phyloP scores from a whole-genome alignment of 2,329 filamentous ascomycete species.

The Aureobasidium sp. region DNA sequence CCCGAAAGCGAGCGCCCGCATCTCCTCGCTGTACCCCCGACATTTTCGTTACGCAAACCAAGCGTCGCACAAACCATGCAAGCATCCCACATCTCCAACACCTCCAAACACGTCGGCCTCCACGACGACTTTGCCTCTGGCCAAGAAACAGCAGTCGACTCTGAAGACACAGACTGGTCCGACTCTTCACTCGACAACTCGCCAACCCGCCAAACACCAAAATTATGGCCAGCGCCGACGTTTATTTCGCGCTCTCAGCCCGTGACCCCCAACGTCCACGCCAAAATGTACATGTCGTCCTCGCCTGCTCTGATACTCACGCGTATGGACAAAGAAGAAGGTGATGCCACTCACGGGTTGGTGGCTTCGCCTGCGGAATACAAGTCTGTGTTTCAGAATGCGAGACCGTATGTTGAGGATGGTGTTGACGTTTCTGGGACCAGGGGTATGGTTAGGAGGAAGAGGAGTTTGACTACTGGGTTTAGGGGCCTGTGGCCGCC shows the following conservation, averaged over 20 bases:
- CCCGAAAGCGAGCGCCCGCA: neutral
- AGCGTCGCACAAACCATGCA: neutral
- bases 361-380: constrained; percentile 36
- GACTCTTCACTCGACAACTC: constrained; percentile 23
- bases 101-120: neutral
- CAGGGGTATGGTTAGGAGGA: constrained; percentile 22
- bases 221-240: constrained; percentile 20
- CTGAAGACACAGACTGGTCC: constrained; percentile 27
- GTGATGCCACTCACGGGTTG: neutral
- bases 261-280: constrained; percentile 20
- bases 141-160: constrained; percentile 19
- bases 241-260: constrained; percentile 29
- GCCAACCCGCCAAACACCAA: constrained; percentile 22
- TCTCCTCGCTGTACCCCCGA: neutral
- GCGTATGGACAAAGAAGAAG: neutral
- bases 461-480: constrained; percentile 26
- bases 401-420: constrained; percentile 5
- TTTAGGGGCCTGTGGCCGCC: constrained; percentile 23
- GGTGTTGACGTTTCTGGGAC: constrained; percentile 21
- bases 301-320: constrained; percentile 14
- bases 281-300: constrained; percentile 14
- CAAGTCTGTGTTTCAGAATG: constrained; percentile 35
- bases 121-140: constrained; percentile 8
- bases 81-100: neutral
- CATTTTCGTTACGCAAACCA: neutral